Percentiles rank a stretch among this genome's conserved stretches.
Evolutionary conservation across 2,329 filamentous ascomycete genomes (phyloP).

Genomic region (Davidsoniella australis): DNA sequence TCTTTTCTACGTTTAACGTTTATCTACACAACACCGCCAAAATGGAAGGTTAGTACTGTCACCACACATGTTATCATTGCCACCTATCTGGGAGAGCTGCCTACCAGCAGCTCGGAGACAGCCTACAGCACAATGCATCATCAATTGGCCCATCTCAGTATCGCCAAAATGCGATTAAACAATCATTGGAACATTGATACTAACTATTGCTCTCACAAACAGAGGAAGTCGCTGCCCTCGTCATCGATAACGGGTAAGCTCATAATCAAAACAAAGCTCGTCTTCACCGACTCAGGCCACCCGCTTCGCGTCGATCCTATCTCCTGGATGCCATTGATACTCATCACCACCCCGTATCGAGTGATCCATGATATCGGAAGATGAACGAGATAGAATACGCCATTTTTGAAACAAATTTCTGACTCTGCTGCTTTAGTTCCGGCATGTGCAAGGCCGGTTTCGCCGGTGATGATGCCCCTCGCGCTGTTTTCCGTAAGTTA

Average conservation of each 20-base stretch:
- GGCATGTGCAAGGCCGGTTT: conserved; percentile 99
- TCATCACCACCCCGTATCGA: conserved; percentile 1
- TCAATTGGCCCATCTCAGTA: background rate
- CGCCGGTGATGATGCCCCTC: conserved; percentile 98
- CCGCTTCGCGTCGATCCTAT: conserved; percentile 12
- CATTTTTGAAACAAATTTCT: conserved; percentile 3
- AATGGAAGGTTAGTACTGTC: conserved; percentile 45
- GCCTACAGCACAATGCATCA: background rate
- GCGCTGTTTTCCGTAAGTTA: conserved; percentile 97
- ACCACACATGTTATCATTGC: conserved; percentile 6
- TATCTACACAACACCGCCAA: conserved; percentile 22
- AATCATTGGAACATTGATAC: background rate
- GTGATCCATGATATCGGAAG: background rate
- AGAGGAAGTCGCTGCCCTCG: conserved; percentile 99
- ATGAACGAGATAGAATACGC: background rate
- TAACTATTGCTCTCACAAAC: conserved; percentile 13
- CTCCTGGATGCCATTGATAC: conserved; percentile 6
- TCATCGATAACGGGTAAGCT: conserved; percentile 99
- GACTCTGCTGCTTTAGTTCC: conserved; percentile 45
- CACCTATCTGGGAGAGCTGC: conserved; percentile 3
- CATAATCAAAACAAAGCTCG: conserved; percentile 18
- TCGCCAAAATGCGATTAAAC: background rate
- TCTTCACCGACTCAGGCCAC: conserved; percentile 22
- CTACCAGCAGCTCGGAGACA: background rate
- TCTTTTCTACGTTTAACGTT: conserved; percentile 13